Evolutionary conservation across 73 alveolate species (phyloP), one percentile per base, ranked within the genome.

Genomic region (Blepharisma stoltei): DNA sequence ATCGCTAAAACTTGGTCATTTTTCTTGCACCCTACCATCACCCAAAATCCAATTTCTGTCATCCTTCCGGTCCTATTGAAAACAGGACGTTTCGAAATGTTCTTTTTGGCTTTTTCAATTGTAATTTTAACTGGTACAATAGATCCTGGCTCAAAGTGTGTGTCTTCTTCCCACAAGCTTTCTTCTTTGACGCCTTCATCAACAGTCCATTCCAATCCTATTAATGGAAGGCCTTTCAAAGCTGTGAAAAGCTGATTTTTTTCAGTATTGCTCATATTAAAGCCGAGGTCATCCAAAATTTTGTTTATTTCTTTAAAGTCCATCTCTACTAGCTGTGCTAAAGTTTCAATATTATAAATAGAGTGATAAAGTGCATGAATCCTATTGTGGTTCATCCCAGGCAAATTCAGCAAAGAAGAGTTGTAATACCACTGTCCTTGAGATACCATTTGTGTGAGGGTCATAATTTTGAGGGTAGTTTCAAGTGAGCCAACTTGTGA

Each of bases 391-490:
- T 14, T 18, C n/a, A 60, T n/a, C 2, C 73, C 73, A 54, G 98
- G 98, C 21, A 92, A 53, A 55, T 89, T 86, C 83, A 76, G 73
- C 45, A 94, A 73, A 6, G 94, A 84, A 67, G 94, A 81, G 54
- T 92, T 92, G 81, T 92, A 91, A 73, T 81, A 83, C 99, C 99
- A 94, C 11, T 89, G 67, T 4, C 98, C 99, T 82, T 92, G 92
- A 78, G 93, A 84, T 18, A 94, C 68, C 99, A 94, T 89, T 83
- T 94, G 96, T 71, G 84, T 85, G 48, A 94, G 71, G 70, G 76
- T 83, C 54, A 92, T 83, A 45, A 92, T 86, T 82, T 86, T 86
- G 80, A 94, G 67, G 54, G 96, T 84, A n/a, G 97, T 87, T 66
- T 86, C 90, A 55, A 92, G 86, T 81, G 81, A 60, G 67, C 95